A percentile compares a stretch with the other conserved stretches of the same genome.
Evolutionary conservation across 2,329 filamentous ascomycete genomes (phyloP).

Genomic region (Exophiala xenobiotica): DNA sequence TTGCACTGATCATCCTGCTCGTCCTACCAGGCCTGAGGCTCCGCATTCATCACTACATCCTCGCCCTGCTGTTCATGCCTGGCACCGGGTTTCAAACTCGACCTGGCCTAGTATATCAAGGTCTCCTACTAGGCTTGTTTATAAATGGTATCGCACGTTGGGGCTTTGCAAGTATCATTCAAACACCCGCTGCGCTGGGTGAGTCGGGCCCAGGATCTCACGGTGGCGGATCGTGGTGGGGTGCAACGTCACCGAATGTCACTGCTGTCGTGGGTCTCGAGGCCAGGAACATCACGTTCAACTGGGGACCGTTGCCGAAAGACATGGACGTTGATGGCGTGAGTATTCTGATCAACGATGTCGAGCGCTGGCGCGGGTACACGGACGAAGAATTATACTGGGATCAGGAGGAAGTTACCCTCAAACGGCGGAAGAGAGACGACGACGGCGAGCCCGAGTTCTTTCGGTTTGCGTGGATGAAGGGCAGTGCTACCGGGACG

Average conservation of each 20-base stretch:
- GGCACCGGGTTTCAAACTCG: conserved; percentile 88
- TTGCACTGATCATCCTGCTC: conserved; percentile 68
- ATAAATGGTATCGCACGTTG: conserved; percentile 91
- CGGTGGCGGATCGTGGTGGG: conserved; percentile 45
- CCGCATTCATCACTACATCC: conserved; percentile 92
- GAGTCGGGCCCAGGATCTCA: conserved; percentile 47
- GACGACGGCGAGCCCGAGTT: conserved; percentile 39
- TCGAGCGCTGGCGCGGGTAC: conserved; percentile 61
- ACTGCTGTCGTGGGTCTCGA: conserved; percentile 38
- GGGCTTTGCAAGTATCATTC: conserved; percentile 86
- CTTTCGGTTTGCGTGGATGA: conserved; percentile 49
- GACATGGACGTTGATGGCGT: conserved; percentile 53
- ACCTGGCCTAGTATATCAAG: conserved; percentile 81
- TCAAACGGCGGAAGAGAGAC: conserved; percentile 19
- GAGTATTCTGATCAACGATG: conserved; percentile 62
- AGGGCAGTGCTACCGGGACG: conserved; percentile 27
- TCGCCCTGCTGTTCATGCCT: conserved; percentile 80
- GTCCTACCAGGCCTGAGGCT: conserved; percentile 74
- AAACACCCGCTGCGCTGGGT: conserved; percentile 71
- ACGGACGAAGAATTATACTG: conserved; percentile 48
- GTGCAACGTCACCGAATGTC: conserved; percentile 53
- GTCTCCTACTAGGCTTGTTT: conserved; percentile 84
- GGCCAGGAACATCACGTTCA: conserved; percentile 45
- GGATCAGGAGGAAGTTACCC: conserved; percentile 35
- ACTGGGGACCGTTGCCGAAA: conserved; percentile 39